phyloP scores from a whole-genome alignment of 805 yeast species.

The Wickerhamiella cacticola region DNA sequence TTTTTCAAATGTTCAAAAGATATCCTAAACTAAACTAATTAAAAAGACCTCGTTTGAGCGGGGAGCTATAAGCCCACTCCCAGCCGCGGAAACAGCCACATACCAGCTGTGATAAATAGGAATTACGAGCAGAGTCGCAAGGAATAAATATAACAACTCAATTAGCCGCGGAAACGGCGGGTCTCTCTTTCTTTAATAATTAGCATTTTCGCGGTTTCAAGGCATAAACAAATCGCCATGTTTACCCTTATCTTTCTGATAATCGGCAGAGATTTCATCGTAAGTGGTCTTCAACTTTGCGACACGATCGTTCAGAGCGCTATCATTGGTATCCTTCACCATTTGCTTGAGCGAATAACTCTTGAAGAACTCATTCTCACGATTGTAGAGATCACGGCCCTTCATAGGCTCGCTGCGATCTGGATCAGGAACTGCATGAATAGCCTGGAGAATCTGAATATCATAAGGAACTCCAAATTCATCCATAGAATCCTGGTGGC shows the following conservation, averaged over 20 bases:
- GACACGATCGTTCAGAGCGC: slow-evolving; percentile 13
- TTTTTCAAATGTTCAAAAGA: no score
- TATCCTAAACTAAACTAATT: not conserved
- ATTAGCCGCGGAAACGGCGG: slow-evolving; percentile 13
- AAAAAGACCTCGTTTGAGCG: not conserved
- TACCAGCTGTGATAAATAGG: slow-evolving; percentile 4
- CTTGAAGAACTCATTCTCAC: slow-evolving; percentile 16
- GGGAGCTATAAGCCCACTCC: slow-evolving; percentile 5
- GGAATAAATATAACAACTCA: not conserved
- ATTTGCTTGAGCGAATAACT: slow-evolving; percentile 14
- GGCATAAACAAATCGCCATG: slow-evolving; percentile 4
- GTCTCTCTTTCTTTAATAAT: not conserved
- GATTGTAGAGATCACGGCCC: slow-evolving; percentile 17
- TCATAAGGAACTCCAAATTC: slow-evolving; percentile 18
- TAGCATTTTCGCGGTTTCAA: not conserved
- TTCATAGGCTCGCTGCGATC: slow-evolving; percentile 9
- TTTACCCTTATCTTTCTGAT: slow-evolving; percentile 17
- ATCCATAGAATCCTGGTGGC: slow-evolving; percentile 19
- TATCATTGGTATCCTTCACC: slow-evolving; percentile 10
- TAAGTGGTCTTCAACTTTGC: slow-evolving; percentile 12
- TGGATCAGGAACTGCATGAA: slow-evolving; percentile 16
- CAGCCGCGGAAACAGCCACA: slow-evolving; percentile 13
- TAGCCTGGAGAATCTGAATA: slow-evolving; percentile 18
- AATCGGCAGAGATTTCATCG: slow-evolving; percentile 16
- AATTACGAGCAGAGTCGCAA: not conserved